phyloP scores from a whole-genome alignment of 2,329 filamentous ascomycete species.

The Colletotrichum spinosum region DNA sequence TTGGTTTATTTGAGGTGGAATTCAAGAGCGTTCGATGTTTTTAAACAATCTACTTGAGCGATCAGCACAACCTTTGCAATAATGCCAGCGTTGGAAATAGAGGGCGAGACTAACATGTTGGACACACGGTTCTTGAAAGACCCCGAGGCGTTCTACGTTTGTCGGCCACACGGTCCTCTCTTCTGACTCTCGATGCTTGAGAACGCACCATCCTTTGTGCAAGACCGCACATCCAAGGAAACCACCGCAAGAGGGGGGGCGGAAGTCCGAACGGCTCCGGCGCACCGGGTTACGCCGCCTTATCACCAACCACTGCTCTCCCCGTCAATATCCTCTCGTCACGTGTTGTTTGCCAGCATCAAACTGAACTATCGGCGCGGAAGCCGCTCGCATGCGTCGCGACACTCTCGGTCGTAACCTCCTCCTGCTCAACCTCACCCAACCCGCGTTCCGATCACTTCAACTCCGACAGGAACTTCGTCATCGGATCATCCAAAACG shows the following conservation, averaged over 20 bases:
- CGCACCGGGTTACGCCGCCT: slow-evolving; percentile 42
- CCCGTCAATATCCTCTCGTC: not conserved
- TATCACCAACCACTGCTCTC: slow-evolving; percentile 47
- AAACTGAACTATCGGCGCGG: slow-evolving; percentile 50
- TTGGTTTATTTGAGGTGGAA: no score
- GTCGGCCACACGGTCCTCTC: no score
- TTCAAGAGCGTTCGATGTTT: no score
- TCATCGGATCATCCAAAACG: slow-evolving; percentile 54
- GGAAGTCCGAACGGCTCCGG: slow-evolving; percentile 50
- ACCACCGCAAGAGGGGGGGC: slow-evolving; percentile 48
- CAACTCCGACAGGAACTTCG: slow-evolving; percentile 57
- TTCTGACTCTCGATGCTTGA: not conserved
- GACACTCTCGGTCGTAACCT: slow-evolving; percentile 58
- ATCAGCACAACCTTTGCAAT: no score
- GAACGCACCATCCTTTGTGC: slow-evolving; percentile 42
- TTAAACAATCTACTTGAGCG: no score
- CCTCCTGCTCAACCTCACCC: slow-evolving; percentile 56
- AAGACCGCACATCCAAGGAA: slow-evolving; percentile 46
- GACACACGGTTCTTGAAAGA: no score
- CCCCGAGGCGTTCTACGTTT: no score
- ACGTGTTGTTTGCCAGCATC: not conserved
- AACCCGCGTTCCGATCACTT: slow-evolving; percentile 42
- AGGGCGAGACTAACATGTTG: no score
- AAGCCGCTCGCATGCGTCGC: slow-evolving; percentile 60
- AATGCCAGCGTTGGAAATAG: no score